phyloP scores from a whole-genome alignment of 139 green algal species.

The Ulvella scutata region DNA sequence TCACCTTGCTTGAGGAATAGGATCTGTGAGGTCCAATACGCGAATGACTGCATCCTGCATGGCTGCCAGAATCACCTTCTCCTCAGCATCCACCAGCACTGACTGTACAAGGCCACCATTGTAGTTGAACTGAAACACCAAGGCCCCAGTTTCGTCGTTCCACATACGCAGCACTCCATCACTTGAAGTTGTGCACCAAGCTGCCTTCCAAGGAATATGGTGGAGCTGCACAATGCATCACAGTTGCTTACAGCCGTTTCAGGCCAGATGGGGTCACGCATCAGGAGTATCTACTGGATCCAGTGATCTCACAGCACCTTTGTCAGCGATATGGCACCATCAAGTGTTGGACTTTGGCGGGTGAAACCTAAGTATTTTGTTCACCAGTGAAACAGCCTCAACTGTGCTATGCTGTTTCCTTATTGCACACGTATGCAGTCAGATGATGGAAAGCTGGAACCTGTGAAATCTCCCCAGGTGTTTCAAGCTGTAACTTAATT shows the following conservation, averaged over 20 bases:
- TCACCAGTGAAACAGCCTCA: too few relatives aligned
- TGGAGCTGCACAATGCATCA: too few relatives aligned
- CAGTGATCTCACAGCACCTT: too few relatives aligned
- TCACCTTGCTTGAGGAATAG: not conserved
- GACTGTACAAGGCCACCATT: not conserved
- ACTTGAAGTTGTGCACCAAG: not conserved
- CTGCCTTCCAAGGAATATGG: not conserved
- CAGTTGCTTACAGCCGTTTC: too few relatives aligned
- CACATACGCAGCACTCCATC: not conserved
- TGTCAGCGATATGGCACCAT: too few relatives aligned
- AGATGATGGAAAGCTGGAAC: too few relatives aligned
- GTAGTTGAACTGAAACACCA: slow-evolving; percentile 1
- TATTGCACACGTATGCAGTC: too few relatives aligned
- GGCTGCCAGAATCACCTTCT: not conserved
- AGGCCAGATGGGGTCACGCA: too few relatives aligned
- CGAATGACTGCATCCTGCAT: not conserved
- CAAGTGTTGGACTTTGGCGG: too few relatives aligned
- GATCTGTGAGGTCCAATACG: not conserved
- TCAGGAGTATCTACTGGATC: too few relatives aligned
- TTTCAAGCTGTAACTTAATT: not conserved
- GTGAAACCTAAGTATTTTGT: too few relatives aligned
- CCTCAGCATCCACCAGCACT: not conserved
- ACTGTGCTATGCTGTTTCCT: too few relatives aligned
- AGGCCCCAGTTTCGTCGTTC: not conserved
- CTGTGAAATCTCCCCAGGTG: not conserved